Base-by-base conservation (phyloP, 2,329 filamentous ascomycete species). In the Immersiporthe knoxdaviesiana region DNA sequence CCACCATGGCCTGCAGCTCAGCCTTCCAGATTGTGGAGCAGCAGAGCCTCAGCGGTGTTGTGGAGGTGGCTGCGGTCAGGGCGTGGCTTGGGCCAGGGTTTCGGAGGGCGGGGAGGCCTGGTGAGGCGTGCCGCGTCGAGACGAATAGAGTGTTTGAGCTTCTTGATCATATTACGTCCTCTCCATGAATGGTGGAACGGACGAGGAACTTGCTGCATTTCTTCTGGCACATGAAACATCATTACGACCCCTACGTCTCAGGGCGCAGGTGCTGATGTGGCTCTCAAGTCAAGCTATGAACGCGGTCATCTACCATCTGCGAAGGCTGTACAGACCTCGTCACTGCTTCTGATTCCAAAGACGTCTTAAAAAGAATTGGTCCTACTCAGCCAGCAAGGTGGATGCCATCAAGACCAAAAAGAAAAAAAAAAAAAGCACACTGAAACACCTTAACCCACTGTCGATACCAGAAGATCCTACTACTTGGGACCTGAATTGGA, bases 11-110 rank as follows among this genome's bases (percentile, higher is more conserved):
- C 5, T 80, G 78, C 67, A 72, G 72, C 1, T 75, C 77, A 27
- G 79, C 79, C 6, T 78, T 77, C 54, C 68, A 72, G 1, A 74
- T 80, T 52, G 76, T 80, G 30, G 64, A 73, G 47, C 73, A 79
- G 68, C 75, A 77, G 56, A 78, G 79, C 63, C 75, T 74, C 69
- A 72, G 73, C 47, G 75, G 75, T 11, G 62, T 77, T 24, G 44
- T 47, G 44, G 74, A 72, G 60, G 63, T 69, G 37, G 65, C 63
- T 8, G 59, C 65, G 14, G 65, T 71, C 61, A 60, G 52, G 35
- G 64, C 69, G 4, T 71, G 67, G 61, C 69, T 72, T 2, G 59
- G 63, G 0, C 65, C 71, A 2, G 71, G 71, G n/a, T 72, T 72
- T 41, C 65, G 71, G 32, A 35, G 50, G 47, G 63, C 68, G 18